These are phyloP conservation scores for Kodamaea sagamina DNA, from an alignment of 805 yeast genomes.

Conservation along the genomic window DNA sequence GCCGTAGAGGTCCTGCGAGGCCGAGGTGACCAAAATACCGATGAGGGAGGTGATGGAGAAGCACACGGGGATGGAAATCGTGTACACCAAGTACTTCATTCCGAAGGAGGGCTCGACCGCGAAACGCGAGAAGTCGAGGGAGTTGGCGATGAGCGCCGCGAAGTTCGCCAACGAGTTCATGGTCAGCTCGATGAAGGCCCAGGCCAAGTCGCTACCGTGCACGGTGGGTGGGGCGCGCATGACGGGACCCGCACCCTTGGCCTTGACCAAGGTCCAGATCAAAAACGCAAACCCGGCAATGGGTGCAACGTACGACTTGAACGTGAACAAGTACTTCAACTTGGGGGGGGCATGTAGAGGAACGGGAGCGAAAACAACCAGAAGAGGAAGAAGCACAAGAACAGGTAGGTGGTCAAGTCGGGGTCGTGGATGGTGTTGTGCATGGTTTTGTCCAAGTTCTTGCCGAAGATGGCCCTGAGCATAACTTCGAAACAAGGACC, in stretches of 20 bases:
- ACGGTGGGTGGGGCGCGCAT: slow-evolving; percentile 52
- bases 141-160: slow-evolving; percentile 84
- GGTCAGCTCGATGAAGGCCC: slow-evolving; percentile 79
- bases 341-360: slow-evolving; percentile 81
- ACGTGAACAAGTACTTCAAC: slow-evolving; percentile 80
- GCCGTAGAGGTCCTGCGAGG: slow-evolving; percentile 67
- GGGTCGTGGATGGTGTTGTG: slow-evolving; percentile 61
- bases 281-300: slow-evolving; percentile 81
- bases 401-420: slow-evolving; percentile 69
- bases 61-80: slow-evolving; percentile 70
- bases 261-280: slow-evolving; percentile 80
- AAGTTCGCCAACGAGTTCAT: slow-evolving; percentile 86
- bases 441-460: slow-evolving; percentile 59
- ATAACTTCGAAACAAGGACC: slow-evolving; percentile 78
- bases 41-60: slow-evolving; percentile 81
- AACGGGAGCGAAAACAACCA: slow-evolving; percentile 82
- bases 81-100: slow-evolving; percentile 46
- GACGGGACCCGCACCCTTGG: slow-evolving; percentile 77
- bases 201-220: slow-evolving; percentile 62
- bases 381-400: slow-evolving; percentile 76
- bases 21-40: slow-evolving; percentile 82
- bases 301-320: slow-evolving; percentile 77
- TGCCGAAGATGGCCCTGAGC: slow-evolving; percentile 72
- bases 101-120: slow-evolving; percentile 50
- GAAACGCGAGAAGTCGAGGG: slow-evolving; percentile 88